These are phyloP conservation scores for Polyporus arcularius DNA, from an alignment of 768 basidiomycete species.

Conservation along the genomic window DNA sequence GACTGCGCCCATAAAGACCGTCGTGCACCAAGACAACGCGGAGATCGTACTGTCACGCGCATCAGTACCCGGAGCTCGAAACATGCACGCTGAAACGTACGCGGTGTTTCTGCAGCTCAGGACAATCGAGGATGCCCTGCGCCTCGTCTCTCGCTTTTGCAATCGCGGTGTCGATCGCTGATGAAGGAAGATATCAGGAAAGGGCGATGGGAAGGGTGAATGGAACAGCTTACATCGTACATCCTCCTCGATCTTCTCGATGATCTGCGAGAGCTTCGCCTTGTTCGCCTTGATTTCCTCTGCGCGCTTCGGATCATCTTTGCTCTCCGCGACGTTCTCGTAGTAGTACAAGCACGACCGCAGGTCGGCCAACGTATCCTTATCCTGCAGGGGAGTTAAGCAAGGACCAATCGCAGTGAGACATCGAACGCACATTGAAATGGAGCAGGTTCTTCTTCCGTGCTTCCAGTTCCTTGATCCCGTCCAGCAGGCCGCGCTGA, in stretches of 20 bases:
- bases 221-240: constrained; percentile 47
- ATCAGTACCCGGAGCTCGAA: neutral
- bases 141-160: constrained; percentile 45
- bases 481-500: constrained; percentile 43
- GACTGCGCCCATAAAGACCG: constrained; percentile 74
- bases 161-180: constrained; percentile 58
- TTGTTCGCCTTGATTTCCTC: constrained; percentile 44
- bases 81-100: constrained; percentile 37
- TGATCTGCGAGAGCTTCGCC: constrained; percentile 51
- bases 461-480: constrained; percentile 48
- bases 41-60: constrained; percentile 66
- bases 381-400: constrained; percentile 41
- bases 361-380: constrained; percentile 64
- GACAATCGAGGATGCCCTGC: constrained; percentile 54
- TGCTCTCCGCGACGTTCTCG: constrained; percentile 59
- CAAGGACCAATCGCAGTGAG: neutral
- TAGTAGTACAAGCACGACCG: constrained; percentile 68
- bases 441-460: constrained; percentile 50
- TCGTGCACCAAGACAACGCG: constrained; percentile 78
- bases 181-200: neutral
- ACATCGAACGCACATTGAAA: constrained; percentile 51
- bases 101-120: constrained; percentile 62
- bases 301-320: constrained; percentile 49
- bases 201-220: neutral
- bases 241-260: constrained; percentile 53